phyloP scores from a whole-genome alignment of 2,329 filamentous ascomycete genomes.

The Fusarium pininemorale region DNA sequence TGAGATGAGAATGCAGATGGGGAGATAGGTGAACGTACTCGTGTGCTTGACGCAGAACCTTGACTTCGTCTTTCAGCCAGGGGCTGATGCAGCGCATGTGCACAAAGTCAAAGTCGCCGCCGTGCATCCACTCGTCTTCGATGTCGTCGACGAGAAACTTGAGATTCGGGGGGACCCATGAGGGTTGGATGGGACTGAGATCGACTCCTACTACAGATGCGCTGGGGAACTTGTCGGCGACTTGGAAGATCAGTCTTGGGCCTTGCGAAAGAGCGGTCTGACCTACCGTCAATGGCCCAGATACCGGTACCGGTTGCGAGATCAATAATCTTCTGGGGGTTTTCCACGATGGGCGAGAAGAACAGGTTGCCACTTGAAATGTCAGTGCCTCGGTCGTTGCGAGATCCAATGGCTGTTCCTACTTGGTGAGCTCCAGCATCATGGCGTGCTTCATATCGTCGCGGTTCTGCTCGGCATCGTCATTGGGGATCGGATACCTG shows the following conservation, averaged over 20 bases:
- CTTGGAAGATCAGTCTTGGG: background rate
- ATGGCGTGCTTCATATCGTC: constrained; percentile 46
- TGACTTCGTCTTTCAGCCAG: constrained; percentile 30
- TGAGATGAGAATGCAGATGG: background rate
- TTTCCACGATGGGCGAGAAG: constrained; percentile 23
- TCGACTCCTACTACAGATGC: constrained; percentile 38
- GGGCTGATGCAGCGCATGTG: constrained; percentile 40
- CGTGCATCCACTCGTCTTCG: constrained; percentile 59
- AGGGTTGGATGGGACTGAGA: constrained; percentile 39
- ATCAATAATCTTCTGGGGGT: constrained; percentile 37
- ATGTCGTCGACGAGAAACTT: constrained; percentile 50
- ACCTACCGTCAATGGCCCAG: constrained; percentile 35
- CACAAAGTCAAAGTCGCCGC: constrained; percentile 31
- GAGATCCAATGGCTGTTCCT: fast-evolving
- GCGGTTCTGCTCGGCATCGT: constrained; percentile 40
- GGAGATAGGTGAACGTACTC: background rate
- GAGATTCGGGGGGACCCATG: constrained; percentile 53
- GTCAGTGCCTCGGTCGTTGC: background rate
- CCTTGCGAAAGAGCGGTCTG: fast-evolving
- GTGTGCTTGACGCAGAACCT: constrained; percentile 25
- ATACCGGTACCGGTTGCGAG: constrained; percentile 37
- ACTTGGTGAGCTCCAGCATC: constrained; percentile 43
- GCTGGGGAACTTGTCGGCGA: constrained; percentile 39
- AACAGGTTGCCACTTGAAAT: constrained; percentile 30
- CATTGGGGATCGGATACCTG: constrained; percentile 41